Conservation (phyloP, 495 filamentous ascomycete genomes). For the Elasticomyces elasticus region DNA sequence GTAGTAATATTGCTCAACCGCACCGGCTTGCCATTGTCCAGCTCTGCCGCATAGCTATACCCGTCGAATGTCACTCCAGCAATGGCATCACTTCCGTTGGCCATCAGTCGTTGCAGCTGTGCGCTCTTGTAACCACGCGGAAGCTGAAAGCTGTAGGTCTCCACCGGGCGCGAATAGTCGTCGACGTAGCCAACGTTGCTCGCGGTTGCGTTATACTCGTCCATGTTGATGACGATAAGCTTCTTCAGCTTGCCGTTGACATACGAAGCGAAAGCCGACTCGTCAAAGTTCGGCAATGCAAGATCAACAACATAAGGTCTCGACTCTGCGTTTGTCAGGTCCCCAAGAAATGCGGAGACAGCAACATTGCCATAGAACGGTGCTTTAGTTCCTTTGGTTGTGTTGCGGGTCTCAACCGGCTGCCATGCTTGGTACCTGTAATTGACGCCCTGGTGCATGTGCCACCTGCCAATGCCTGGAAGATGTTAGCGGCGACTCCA, state of each 20-base stretch:
- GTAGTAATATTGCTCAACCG: slow-evolving; percentile 46
- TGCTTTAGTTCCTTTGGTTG: slow-evolving; percentile 48
- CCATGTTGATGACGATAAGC: slow-evolving; percentile 49
- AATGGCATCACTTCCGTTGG: slow-evolving; percentile 56
- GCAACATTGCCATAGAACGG: slow-evolving; percentile 58
- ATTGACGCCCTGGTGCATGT: slow-evolving; percentile 58
- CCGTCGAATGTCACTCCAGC: slow-evolving; percentile 54
- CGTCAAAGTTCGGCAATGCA: slow-evolving; percentile 33
- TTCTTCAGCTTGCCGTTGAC: slow-evolving; percentile 35
- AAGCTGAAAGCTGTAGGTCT: slow-evolving; percentile 40
- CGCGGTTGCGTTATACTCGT: slow-evolving; percentile 47
- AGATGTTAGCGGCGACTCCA: no score
- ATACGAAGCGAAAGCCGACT: slow-evolving; percentile 53
- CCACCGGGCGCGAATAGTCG: slow-evolving; percentile 25
- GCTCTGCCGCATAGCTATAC: slow-evolving; percentile 52
- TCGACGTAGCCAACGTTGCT: slow-evolving; percentile 5
- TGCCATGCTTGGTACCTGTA: slow-evolving; percentile 53
- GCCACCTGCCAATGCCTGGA: slow-evolving; percentile 48
- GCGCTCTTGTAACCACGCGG: slow-evolving; percentile 23
- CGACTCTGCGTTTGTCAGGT: slow-evolving; percentile 14
- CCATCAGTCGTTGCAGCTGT: slow-evolving; percentile 40
- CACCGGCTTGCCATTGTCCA: slow-evolving; percentile 45
- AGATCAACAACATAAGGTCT: slow-evolving; percentile 32
- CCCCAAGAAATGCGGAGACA: slow-evolving; percentile 46
- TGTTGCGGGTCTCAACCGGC: slow-evolving; percentile 43